A percentile compares a stretch with the other conserved stretches of the same genome.
These are phyloP conservation scores for Hemileccinum impolitum DNA, from an alignment of 768 basidiomycete species.

Conservation along the genomic window DNA sequence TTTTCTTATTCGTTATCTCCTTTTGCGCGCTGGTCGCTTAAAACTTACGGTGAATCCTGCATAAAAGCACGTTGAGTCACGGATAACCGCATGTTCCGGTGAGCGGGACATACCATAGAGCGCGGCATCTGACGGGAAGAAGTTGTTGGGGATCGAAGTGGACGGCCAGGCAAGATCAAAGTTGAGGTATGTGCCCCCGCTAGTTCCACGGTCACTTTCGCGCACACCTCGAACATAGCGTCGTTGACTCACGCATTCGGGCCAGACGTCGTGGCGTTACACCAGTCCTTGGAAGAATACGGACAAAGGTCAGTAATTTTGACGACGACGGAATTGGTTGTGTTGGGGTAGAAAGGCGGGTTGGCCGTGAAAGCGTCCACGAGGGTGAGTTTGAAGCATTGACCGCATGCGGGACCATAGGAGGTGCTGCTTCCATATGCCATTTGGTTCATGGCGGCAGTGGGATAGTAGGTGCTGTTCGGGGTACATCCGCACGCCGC, in stretches of 20 bases:
- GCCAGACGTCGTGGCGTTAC: constrained; percentile 57
- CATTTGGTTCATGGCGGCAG: constrained; percentile 75
- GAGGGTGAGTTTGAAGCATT: constrained; percentile 76
- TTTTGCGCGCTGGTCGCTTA: neutral
- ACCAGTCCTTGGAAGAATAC: constrained; percentile 59
- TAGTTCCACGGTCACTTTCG: constrained; percentile 26
- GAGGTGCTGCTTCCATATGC: constrained; percentile 73
- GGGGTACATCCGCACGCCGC: constrained; percentile 77
- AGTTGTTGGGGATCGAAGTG: constrained; percentile 59
- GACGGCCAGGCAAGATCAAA: constrained; percentile 85
- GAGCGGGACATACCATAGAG: constrained; percentile 51
- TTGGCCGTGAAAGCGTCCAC: constrained; percentile 61
- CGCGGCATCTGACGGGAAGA: constrained; percentile 69
- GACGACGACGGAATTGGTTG: constrained; percentile 59
- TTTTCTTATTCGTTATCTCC: neutral
- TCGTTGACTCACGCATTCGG: constrained; percentile 56
- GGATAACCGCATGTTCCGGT: neutral
- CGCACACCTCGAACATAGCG: neutral
- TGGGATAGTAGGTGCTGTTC: constrained; percentile 64
- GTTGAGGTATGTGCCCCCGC: constrained; percentile 68
- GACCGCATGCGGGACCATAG: constrained; percentile 73
- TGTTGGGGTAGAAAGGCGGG: constrained; percentile 67
- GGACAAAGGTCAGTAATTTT: constrained; percentile 85
- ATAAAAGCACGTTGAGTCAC: constrained; percentile 31
- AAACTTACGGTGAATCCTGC: constrained; percentile 40